phyloP scores from a whole-genome alignment of 192 early-diverging fungal species.

The Coemansia sp. region DNA sequence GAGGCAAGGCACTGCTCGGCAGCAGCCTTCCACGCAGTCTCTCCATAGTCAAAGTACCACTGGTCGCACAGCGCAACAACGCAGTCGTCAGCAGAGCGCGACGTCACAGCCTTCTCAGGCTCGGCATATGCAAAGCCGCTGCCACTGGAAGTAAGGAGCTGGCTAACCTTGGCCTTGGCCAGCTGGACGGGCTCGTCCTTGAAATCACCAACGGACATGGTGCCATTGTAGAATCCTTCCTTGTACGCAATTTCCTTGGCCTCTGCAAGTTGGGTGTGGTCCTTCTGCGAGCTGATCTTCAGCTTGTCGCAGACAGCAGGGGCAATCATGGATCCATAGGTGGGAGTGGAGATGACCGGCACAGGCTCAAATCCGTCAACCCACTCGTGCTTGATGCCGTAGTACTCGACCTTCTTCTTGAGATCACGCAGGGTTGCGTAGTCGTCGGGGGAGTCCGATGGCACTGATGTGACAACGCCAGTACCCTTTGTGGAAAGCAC shows the following conservation, averaged over 20 bases:
- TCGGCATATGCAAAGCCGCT: constrained; percentile 90
- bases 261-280: constrained; percentile 84
- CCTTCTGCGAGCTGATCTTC: constrained; percentile 97
- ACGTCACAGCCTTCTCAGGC: constrained; percentile 91
- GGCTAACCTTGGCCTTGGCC: constrained; percentile 82
- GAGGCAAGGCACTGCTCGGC: constrained; percentile 74
- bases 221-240: constrained; percentile 96
- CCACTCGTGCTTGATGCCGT: constrained; percentile 88
- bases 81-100: constrained; percentile 94
- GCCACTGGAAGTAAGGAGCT: constrained; percentile 67
- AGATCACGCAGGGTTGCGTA: constrained; percentile 88
- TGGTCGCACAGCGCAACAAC: constrained; percentile 94
- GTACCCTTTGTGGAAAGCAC: constrained; percentile 96
- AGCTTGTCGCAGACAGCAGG: constrained; percentile 81
- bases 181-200: constrained; percentile 85
- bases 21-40: constrained; percentile 75
- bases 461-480: constrained; percentile 98
- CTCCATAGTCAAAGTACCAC: constrained; percentile 99
- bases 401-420: constrained; percentile 92
- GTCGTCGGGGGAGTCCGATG: constrained; percentile 98
- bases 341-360: constrained; percentile 84
- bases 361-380: constrained; percentile 77
- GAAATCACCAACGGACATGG: constrained; percentile 80
- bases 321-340: constrained; percentile 84
- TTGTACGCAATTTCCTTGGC: constrained; percentile 97